Percentiles rank a stretch among this genome's conserved stretches.
phyloP scores from a whole-genome alignment of 2,329 filamentous ascomycete genomes.

The Lachnellula hyalina region DNA sequence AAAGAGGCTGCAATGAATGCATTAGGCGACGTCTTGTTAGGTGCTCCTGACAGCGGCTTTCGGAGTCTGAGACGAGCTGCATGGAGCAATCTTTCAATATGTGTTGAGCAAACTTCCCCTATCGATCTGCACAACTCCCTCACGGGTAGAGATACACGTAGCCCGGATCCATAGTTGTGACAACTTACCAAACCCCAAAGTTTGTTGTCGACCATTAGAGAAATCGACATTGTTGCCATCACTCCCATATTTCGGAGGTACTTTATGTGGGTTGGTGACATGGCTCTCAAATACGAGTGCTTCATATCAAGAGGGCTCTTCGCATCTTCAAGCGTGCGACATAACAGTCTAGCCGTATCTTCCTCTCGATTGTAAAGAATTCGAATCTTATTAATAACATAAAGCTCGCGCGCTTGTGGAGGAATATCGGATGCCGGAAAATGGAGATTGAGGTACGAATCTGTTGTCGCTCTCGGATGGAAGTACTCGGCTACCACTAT shows the following conservation, averaged over 20 bases:
- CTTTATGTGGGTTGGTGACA: constrained; percentile 83
- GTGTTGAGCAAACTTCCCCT: constrained; percentile 32
- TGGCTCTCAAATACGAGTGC: constrained; percentile 76
- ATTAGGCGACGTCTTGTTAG: constrained; percentile 13
- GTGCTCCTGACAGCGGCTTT: constrained; percentile 9
- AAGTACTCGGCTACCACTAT: constrained; percentile 10
- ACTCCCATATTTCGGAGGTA: constrained; percentile 84
- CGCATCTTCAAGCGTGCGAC: constrained; percentile 65
- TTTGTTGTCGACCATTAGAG: constrained; percentile 75
- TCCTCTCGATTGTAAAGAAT: constrained; percentile 79
- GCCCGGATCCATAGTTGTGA: constrained; percentile 72
- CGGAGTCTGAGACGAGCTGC: constrained; percentile 13
- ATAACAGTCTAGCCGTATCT: constrained; percentile 72
- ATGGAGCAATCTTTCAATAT: constrained; percentile 21
- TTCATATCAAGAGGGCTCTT: constrained; percentile 74
- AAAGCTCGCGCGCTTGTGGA: constrained; percentile 75
- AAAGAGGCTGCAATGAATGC: constrained; percentile 19
- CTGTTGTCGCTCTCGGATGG: constrained; percentile 3
- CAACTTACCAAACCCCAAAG: constrained; percentile 84
- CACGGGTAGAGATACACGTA: constrained; percentile 86
- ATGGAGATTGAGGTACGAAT: constrained; percentile 6
- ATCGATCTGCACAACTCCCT: constrained; percentile 84
- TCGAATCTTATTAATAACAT: constrained; percentile 82
- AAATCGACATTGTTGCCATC: constrained; percentile 86
- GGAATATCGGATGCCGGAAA: constrained; percentile 79